Conservation (phyloP, 768 basidiomycete genomes). For the Boletus huronensis region DNA sequence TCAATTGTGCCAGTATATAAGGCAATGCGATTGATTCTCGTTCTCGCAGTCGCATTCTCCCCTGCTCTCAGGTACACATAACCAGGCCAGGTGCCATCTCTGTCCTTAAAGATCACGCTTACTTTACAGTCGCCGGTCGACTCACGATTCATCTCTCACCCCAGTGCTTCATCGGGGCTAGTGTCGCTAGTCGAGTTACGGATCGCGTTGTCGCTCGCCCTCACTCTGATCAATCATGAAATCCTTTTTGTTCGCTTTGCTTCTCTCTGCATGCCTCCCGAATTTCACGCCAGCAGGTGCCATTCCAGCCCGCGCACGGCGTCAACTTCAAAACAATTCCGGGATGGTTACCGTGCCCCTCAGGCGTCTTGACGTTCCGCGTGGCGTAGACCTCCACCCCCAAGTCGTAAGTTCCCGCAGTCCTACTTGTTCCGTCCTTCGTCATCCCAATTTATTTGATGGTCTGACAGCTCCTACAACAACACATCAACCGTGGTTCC, state of each 20-base stretch:
- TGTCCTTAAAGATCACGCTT: constrained; percentile 6
- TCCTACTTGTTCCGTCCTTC: background rate
- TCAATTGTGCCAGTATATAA: constrained; percentile 8
- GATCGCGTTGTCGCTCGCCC: background rate
- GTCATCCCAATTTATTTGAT: background rate
- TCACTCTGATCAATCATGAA: constrained; percentile 43
- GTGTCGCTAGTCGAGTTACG: constrained; percentile 15
- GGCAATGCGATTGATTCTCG: background rate
- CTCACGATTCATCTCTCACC: background rate
- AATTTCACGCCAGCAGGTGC: constrained; percentile 36
- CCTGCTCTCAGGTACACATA: background rate
- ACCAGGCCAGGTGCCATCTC: constrained; percentile 21
- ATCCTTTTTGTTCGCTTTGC: constrained; percentile 43
- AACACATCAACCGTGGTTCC: constrained; percentile 62
- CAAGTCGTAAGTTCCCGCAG: constrained; percentile 37
- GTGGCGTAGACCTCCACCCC: constrained; percentile 37
- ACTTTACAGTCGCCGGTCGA: constrained; percentile 19
- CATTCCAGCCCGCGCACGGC: constrained; percentile 18
- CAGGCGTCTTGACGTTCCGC: constrained; percentile 32
- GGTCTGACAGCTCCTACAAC: constrained; percentile 54
- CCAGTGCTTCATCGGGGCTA: background rate
- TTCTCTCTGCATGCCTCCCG: constrained; percentile 53
- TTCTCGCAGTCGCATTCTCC: background rate
- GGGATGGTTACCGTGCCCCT: constrained; percentile 43
- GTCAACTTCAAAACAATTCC: constrained; percentile 10